Evolutionary conservation across 2,329 filamentous ascomycete genomes (phyloP).

Genomic region (Cladosporium velox): DNA sequence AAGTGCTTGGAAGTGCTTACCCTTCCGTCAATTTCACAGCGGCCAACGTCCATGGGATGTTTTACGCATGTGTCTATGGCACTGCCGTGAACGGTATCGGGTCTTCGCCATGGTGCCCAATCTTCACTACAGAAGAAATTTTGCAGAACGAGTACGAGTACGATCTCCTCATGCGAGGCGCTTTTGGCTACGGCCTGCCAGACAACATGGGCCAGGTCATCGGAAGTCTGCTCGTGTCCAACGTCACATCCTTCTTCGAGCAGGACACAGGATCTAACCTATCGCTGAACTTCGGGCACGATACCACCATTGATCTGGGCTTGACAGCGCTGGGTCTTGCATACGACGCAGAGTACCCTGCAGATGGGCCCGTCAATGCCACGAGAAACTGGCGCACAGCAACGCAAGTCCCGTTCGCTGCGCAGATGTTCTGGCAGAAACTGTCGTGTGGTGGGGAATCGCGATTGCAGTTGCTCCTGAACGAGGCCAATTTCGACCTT

Average conservation of each 20-base stretch:
- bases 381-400: constrained; percentile 2
- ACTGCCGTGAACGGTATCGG: background rate
- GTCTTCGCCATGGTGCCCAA: background rate
- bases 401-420: constrained; percentile 3
- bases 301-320: constrained; percentile 4
- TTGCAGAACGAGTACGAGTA: constrained; percentile 8
- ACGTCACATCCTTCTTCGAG: constrained; percentile 5
- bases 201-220: constrained; percentile 5
- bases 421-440: constrained; percentile 8
- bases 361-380: background rate
- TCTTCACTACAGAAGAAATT: background rate
- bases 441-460: background rate
- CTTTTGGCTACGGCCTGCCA: background rate
- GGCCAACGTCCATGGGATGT: background rate
- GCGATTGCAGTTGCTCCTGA: background rate
- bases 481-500: constrained; percentile 1
- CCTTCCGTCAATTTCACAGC: constrained; percentile 8
- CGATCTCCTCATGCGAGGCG: constrained; percentile 2
- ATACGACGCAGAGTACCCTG: constrained; percentile 1
- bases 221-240: background rate
- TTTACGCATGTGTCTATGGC: constrained; percentile 1
- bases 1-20: background rate
- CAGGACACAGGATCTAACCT: background rate
- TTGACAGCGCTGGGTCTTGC: constrained; percentile 6
- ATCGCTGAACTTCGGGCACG: background rate